Evolutionary conservation across 2,329 filamentous ascomycete species (phyloP), one percentile per base, ranked within the genome.

Genomic region (Calonectria leucothoes): DNA sequence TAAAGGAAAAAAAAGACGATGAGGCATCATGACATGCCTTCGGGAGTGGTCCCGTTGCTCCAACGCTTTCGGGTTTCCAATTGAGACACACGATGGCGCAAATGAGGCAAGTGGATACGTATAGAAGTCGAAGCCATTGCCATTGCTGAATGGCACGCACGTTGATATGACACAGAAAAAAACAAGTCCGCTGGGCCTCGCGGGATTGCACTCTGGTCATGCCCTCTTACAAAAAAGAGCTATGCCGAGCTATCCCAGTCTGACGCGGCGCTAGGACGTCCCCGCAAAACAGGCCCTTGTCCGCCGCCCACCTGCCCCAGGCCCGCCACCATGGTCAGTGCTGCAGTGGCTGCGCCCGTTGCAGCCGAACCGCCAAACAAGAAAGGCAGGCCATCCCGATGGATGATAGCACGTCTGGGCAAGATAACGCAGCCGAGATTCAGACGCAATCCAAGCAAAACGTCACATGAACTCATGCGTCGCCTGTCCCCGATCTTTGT

Each of bases 321-420:
- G 6, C 49, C 39, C 14, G 25, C 15, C 49, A 52, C 31, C 49
- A n/a, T n/a, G 49, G 49, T 31, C 14, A 29, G 49, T 27, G 49
- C 49, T 29, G 8, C 29, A 29, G 59, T 57, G 49, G 49, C 51
- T 57, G 6, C 51, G 17, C 48, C 49, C 37, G 59, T 17, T 33
- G 59, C 31, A 20, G 68, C 37, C 37, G 29, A 15, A 7, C 45
- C 45, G 25, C 29, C 45, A 20, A 33, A n/a, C 31, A 29, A 66
- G 61, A 74, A 42, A 70, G 74, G 75, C 67, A 77, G 69, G 75
- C 68, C 35, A 72, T 71, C 55, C 67, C 74, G 75, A 37, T 68
- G 45, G 66, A 61, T 69, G 61, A 65, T 37, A 61, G 42, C 70
- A 51, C 63, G 37, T 25, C 49, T 59, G 29, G 48, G 31, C 33